phyloP scores from a whole-genome alignment of 495 filamentous ascomycete genomes.

The Poronia punctata region DNA sequence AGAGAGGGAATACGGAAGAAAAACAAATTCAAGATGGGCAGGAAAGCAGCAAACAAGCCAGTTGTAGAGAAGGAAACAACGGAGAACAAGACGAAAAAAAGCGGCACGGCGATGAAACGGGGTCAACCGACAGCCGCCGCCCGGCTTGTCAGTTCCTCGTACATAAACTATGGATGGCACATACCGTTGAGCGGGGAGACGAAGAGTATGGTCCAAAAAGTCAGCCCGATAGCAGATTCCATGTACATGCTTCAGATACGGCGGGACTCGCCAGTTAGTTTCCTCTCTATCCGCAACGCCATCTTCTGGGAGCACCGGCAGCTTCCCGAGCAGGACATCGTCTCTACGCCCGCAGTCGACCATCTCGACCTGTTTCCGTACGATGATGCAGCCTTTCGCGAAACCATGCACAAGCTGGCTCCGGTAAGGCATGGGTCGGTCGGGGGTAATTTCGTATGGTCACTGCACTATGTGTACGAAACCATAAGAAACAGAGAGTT shows the following conservation, averaged over 20 bases:
- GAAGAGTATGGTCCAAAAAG: constrained; percentile 3
- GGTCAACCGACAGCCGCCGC: constrained; percentile 11
- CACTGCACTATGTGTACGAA: constrained; percentile 16
- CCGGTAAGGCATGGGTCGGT: background rate
- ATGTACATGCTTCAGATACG: constrained; percentile 17
- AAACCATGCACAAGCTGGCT: constrained; percentile 2
- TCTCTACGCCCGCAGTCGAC: constrained; percentile 15
- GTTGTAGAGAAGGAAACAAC: background rate
- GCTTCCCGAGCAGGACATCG: background rate
- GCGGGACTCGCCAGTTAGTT: constrained; percentile 4
- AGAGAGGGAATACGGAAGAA: too few relatives aligned
- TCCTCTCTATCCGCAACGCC: constrained; percentile 6
- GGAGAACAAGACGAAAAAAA: constrained; percentile 1
- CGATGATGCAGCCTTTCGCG: constrained; percentile 1
- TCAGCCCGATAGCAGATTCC: constrained; percentile 8
- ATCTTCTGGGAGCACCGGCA: constrained; percentile 23
- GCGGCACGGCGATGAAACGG: background rate
- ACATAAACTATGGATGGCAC: constrained; percentile 20
- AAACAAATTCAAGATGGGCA: too few relatives aligned
- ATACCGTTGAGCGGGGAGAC: constrained; percentile 5
- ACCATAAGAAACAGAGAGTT: constrained; percentile 13
- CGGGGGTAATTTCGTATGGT: background rate
- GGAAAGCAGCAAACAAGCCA: background rate
- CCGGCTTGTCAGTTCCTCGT: constrained; percentile 12
- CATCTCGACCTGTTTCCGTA: constrained; percentile 12